Evolutionary conservation across 2,329 filamentous ascomycete species (phyloP), one percentile per base, ranked within the genome.

Genomic region (Alternaria atra): DNA sequence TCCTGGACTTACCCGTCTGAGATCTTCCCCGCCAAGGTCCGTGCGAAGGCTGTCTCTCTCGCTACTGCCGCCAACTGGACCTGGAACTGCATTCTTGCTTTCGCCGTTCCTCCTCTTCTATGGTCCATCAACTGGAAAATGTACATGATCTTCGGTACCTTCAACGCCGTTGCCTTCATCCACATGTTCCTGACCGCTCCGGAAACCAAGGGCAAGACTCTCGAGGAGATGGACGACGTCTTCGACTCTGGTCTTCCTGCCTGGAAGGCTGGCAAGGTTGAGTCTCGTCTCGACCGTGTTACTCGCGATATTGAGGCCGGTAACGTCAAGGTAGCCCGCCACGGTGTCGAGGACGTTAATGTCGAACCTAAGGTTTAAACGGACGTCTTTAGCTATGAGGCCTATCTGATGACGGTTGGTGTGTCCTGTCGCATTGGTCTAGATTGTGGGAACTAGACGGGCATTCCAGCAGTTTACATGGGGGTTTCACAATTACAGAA

Each of bases 91-190:
- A 69, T 71, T n/a, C 74, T 80, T 4, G 78, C 79, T 2, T 80
- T 79, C 51, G 77, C 73, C n/a, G 78, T 80, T 1, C 78, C 78
- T 6, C 78, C 77, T n/a, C 74, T 80, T 30, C 73, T 80, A 9
- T 75, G 72, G 71, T 75, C 67, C 60, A 80, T 80, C 58, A 79
- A 77, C 65, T 80, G 77, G 78, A 80, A 79, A 61, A 80, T 79
- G 73, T 80, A 80, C 66, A 80, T 80, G 73, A 70, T 79, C 52
- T 79, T 80, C 51, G 78, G 69, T 17, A 73, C 77, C 5, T 80
- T 80, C 68, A 80, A 79, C 57, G 76, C 69, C 12, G 47, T 72
- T 15, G 77, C 77, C 1, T 65, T 79, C 44, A 73, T 80, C 40
- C 77, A 80, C 64, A 79, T 79, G 73, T 80, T 80, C 63, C 58